Evolutionary conservation across 148 eudicot genomes (phyloP), one percentile per base, ranked within the genome.

Genomic region (Beta vulgaris): DNA sequence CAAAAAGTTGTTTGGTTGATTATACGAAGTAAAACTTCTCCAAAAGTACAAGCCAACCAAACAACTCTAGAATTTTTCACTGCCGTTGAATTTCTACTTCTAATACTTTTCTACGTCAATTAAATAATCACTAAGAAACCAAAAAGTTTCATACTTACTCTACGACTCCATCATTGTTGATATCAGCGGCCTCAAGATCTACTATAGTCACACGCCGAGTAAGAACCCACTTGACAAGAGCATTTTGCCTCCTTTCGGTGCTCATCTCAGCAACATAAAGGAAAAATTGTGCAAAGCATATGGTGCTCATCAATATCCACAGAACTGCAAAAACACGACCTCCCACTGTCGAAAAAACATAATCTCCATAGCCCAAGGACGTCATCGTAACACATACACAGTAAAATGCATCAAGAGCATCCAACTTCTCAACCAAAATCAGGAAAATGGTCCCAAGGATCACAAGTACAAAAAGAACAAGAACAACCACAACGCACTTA

Each of bases 181-280:
- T 60, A 87, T 94, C 98, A 82, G 97, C 98, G 3, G 85, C 91
- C 82, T 90, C 97, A 31, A 94, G 84, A 85, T 91, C 98, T 14
- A 57, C 73, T 53, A 78, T 73, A 1, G 97, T 91, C 72, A 88
- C 79, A 51, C 60, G 86, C 68, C 84, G 85, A 7, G 81, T 79
- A 76, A 94, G 92, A 55, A 88, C 91, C 84, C 63, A 77, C 64
- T 85, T 77, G 26, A 79, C 88, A 74, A 94, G 67, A 0, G 69
- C 86, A 75, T 76, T 89, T 64, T 85, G 92, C 66, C 84, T 87
- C 39, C 44, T 85, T 78, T 91, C 93, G 1, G 88, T 81, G 68
- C 82, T 83, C 0, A 94, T 76, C 90, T 94, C 98, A 32, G 98
- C 96, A 73, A 90, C 64, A 76, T 88, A 89, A 3, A 91, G 81